Evolutionary conservation across 192 early-diverging fungal species (phyloP).

Genomic region (Neocallimastix lanati): DNA sequence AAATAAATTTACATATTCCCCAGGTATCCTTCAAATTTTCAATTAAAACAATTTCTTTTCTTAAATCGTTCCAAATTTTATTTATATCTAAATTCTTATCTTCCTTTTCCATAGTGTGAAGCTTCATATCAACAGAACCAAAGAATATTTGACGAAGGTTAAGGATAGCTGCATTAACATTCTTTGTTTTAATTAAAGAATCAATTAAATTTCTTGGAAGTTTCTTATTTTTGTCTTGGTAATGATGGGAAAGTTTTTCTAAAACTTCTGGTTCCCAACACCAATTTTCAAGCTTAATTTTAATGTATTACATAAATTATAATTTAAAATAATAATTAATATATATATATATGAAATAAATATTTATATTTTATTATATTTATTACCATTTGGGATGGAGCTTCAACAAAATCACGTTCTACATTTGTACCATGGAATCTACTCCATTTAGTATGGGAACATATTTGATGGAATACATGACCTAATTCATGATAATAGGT

Average conservation of each 20-base stretch:
- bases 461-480: conserved; percentile 22
- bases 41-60: background rate
- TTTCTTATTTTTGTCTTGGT: conserved; percentile 38
- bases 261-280: conserved; percentile 17
- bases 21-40: background rate
- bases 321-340: too few relatives aligned
- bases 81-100: conserved; percentile 12
- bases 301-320: too few relatives aligned
- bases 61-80: conserved; percentile 1
- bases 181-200: conserved; percentile 47
- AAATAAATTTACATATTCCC: background rate
- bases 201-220: conserved; percentile 53
- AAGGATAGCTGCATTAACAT: conserved; percentile 52
- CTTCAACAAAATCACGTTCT: conserved; percentile 76
- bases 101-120: conserved; percentile 42
- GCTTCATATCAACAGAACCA: conserved; percentile 52
- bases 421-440: conserved; percentile 58
- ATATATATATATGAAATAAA: too few relatives aligned
- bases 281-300: conserved; percentile 6
- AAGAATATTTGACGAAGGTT: conserved; percentile 63
- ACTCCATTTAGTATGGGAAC: conserved; percentile 52
- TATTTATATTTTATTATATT: too few relatives aligned
- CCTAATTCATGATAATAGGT: conserved; percentile 80
- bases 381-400: conserved; percentile 66
- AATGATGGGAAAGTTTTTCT: conserved; percentile 39